A percentile compares a stretch with the other conserved stretches of the same genome.
phyloP scores from a whole-genome alignment of 257 asterid genomes.

The Anisodus tanguticus region DNA sequence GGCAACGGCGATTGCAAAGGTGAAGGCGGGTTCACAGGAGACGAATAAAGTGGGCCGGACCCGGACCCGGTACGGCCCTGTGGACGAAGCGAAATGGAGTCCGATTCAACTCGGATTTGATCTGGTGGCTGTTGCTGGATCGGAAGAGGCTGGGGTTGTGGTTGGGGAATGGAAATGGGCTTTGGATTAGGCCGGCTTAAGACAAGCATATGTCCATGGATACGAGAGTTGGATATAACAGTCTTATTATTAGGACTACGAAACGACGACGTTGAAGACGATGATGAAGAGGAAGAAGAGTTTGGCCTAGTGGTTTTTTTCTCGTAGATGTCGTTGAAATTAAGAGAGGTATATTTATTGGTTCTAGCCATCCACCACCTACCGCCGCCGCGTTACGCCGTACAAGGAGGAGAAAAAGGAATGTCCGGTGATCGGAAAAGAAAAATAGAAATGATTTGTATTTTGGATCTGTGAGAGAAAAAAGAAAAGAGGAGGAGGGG shows the following conservation, averaged over 20 bases:
- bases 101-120: conserved; percentile 47
- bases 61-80: conserved; percentile 71
- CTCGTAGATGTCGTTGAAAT: conserved; percentile 75
- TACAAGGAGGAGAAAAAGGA: conserved; percentile 38
- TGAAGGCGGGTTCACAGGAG: conserved; percentile 44
- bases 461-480: conserved; percentile 4
- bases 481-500: background rate
- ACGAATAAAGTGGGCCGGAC: conserved; percentile 39
- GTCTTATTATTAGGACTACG: conserved; percentile 51
- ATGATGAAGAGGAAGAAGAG: conserved; percentile 45
- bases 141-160: conserved; percentile 33
- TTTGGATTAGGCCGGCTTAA: conserved; percentile 71
- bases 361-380: conserved; percentile 83
- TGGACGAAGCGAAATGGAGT: conserved; percentile 66
- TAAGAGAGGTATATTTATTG: conserved; percentile 78
- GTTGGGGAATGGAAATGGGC: conserved; percentile 50
- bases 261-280: conserved; percentile 29
- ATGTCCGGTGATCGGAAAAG: conserved; percentile 25
- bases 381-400: conserved; percentile 59
- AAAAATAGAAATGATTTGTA: background rate
- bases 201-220: conserved; percentile 88
- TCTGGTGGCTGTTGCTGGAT: conserved; percentile 37
- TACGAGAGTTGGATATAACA: conserved; percentile 58
- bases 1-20: conserved; percentile 46
- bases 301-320: conserved; percentile 47